Base-by-base conservation (phyloP, 306 rosid species). In the Rosa chinensis region DNA sequence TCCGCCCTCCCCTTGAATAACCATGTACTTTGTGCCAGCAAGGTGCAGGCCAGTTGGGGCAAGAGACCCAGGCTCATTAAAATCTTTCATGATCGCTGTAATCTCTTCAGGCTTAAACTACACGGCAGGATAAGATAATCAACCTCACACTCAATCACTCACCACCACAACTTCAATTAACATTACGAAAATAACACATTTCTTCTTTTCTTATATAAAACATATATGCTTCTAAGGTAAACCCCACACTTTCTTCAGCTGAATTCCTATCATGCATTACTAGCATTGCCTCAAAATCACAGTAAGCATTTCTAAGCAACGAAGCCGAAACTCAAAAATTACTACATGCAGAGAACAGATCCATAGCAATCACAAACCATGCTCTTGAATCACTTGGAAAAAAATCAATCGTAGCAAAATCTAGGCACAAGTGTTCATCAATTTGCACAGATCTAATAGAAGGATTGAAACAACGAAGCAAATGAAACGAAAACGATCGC, bases 1-100 rank as follows among this genome's bases (percentile, higher is more conserved):
- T 58, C 92, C 92, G 0, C 93, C 40, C 81, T 93, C 97, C 6
- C 98, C 98, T 82, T 91, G 94, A 79, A 93, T 93, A 78, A 89
- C 98, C 98, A 93, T 89, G 58, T 91, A 91, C 82, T 93, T 93
- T 21, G 92, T 84, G 66, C 93, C 97, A 66, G 92, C 98, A 20
- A 93, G 81, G 80, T 89, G 80, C 48, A 91, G 78, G 8, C 92
- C 90, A 74, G 93, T 93, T 3, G 97, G 93, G 67, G 97, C 98
- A 89, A 93, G 97, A 13, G 87, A 1, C 74, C 98, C 97, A 21
- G 98, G 97, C 58, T 91, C 94, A 6, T 18, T n/a, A 11, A 91
- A 89, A 79, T 93, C 97, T 37, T 79, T 86, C 78, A 80, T 74
- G 63, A 93, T 75, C 52, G 48, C 97, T 45, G 82, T 62, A 43